Base-by-base conservation (phyloP, 2,329 filamentous ascomycete genomes). In the Thermoascus crustaceus region DNA sequence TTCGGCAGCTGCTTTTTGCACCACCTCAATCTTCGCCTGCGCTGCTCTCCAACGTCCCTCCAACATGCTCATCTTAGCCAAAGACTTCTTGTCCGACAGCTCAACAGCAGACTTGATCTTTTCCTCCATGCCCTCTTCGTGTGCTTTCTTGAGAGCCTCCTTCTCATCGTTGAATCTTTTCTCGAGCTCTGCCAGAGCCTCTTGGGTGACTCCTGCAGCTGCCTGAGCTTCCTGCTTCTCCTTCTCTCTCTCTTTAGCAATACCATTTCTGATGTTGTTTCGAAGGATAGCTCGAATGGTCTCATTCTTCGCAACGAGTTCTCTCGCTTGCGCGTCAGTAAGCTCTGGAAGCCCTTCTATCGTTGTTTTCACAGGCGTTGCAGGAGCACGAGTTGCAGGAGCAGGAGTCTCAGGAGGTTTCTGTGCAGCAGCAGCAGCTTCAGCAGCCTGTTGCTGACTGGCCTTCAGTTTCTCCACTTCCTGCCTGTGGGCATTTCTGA, bases 1-100 rank as follows among this genome's bases (percentile, higher is more conserved):
- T 31, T 94, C 82, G n/a, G 72, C 73, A 0, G 82, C 86, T 8
- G 89, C 88, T 30, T 78, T 83, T 52, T 87, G 75, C 3, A 96
- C 83, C 1, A 91, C 76, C 1, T 75, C 73, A 20, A 93, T 64
- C 64, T 91, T 93, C 4, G 81, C 83, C 33, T 71, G 71, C 0
- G 79, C 76, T 6, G 67, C 64, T 42, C 73, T 76, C 30, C 72
- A 64, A 54, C 80, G 78, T 48, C 80, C 84, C 47, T 89, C 81
- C 4, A 78, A 68, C 77, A 93, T 83, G 55, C 86, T 89, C 44
- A 89, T 71, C 45, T 82, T 83, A 32, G 85, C 67, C 2, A 76
- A 76, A 35, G 75, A 76, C 57, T 85, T 85, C 66, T 88, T 88
- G 22, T 79, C 76, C 29, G 80, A 78, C 64, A 91, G 73, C 42